Evolutionary conservation across 768 basidiomycete genomes (phyloP).

Genomic region (Trametes cubensis): DNA sequence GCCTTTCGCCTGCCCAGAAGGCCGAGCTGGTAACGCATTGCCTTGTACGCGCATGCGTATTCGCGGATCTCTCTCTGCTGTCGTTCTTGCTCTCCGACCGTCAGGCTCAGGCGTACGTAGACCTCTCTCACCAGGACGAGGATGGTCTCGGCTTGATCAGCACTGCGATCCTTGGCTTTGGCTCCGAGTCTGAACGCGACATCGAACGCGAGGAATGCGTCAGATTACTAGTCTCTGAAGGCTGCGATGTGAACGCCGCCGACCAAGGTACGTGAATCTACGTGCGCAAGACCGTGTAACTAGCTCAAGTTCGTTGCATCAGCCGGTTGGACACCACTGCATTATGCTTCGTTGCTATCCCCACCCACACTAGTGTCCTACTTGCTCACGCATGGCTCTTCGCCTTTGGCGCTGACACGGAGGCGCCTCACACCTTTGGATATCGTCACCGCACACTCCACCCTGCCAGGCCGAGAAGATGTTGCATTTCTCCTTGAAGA

Average conservation of each 20-base stretch:
- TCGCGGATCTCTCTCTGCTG: conserved; percentile 73
- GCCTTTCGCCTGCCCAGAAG: conserved; percentile 69
- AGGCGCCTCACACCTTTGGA: conserved; percentile 86
- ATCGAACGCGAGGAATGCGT: conserved; percentile 92
- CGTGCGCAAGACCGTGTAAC: not conserved
- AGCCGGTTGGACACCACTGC: conserved; percentile 96
- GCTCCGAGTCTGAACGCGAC: conserved; percentile 78
- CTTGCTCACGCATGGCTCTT: conserved; percentile 90
- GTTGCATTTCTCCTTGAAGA: conserved; percentile 86
- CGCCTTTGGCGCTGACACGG: conserved; percentile 74
- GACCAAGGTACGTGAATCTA: conserved; percentile 59
- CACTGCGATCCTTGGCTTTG: conserved; percentile 78
- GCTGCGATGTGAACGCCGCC: conserved; percentile 60
- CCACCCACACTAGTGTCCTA: conserved; percentile 91
- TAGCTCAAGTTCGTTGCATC: conserved; percentile 3
- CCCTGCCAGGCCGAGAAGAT: conserved; percentile 80
- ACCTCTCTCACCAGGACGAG: conserved; percentile 75
- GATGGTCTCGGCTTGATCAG: conserved; percentile 84
- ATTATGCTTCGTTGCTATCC: conserved; percentile 85
- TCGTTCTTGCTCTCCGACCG: conserved; percentile 72
- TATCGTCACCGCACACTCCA: conserved; percentile 82
- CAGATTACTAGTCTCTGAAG: conserved; percentile 74
- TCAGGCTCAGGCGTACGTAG: conserved; percentile 65
- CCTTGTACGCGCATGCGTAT: conserved; percentile 73
- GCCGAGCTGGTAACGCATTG: conserved; percentile 73